These are phyloP conservation scores for Cystobasidium tubakii DNA, from an alignment of 768 basidiomycete species.

Conservation along the genomic window DNA sequence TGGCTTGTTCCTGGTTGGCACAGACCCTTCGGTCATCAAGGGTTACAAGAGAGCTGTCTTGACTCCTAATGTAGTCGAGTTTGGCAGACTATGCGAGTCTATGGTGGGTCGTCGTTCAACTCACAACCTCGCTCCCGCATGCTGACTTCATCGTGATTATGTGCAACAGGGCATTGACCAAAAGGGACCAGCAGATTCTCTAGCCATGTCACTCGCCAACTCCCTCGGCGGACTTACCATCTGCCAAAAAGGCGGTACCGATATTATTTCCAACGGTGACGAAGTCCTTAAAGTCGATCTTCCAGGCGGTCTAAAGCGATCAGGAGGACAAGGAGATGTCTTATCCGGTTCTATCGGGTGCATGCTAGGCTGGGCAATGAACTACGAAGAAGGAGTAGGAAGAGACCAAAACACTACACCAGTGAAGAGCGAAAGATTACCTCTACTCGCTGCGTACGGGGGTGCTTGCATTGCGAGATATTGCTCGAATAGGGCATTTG, in stretches of 20 bases:
- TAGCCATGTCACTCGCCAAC: constrained; percentile 67
- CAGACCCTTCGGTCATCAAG: constrained; percentile 65
- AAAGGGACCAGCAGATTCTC: constrained; percentile 48
- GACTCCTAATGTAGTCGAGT: constrained; percentile 92
- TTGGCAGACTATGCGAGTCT: constrained; percentile 71
- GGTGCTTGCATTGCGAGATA: constrained; percentile 84
- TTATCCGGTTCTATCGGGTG: constrained; percentile 80
- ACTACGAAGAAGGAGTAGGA: constrained; percentile 73
- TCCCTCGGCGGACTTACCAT: constrained; percentile 80
- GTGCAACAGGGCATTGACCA: constrained; percentile 49
- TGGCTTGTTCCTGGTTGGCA: constrained; percentile 73
- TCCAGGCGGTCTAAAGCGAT: constrained; percentile 78
- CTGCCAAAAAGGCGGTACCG: constrained; percentile 75
- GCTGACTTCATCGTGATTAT: background rate
- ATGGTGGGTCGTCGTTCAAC: constrained; percentile 58
- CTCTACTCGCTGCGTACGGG: constrained; percentile 75
- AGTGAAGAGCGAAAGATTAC: constrained; percentile 54
- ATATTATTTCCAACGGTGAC: constrained; percentile 68
- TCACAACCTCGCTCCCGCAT: too few relatives aligned
- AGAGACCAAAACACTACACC: constrained; percentile 46
- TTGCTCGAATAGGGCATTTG: constrained; percentile 69
- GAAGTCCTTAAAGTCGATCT: constrained; percentile 64
- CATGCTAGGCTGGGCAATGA: constrained; percentile 89
- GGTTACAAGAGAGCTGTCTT: constrained; percentile 83
- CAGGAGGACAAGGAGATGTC: constrained; percentile 95